phyloP scores from a whole-genome alignment of 2,329 filamentous ascomycete species.

The Colletotrichum tropicale region DNA sequence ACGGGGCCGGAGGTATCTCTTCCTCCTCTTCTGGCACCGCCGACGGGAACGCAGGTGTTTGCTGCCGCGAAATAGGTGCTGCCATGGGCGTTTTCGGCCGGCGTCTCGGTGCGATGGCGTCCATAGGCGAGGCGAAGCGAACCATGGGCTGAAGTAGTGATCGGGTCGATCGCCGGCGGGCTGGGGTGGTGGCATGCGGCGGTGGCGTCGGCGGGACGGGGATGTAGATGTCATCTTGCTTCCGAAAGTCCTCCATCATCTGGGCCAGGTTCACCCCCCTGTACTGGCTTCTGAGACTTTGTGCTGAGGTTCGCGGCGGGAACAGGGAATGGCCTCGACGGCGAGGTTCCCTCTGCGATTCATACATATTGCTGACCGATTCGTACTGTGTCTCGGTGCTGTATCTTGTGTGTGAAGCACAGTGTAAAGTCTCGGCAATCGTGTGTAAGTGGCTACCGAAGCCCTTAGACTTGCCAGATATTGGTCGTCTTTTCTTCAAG shows the following conservation, averaged over 20 bases:
- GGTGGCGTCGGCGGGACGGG: constrained; percentile 16
- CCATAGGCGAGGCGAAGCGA: constrained; percentile 2
- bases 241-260: constrained; percentile 14
- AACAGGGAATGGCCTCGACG: constrained; percentile 7
- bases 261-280: constrained; percentile 3
- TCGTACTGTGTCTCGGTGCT: not conserved
- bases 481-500: not conserved
- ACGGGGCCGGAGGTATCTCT: not conserved
- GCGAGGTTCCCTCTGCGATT: not conserved
- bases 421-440: not conserved
- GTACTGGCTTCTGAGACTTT: constrained; percentile 15
- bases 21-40: not conserved
- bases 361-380: not conserved
- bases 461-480: not conserved
- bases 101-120: not conserved
- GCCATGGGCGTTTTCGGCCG: constrained; percentile 2
- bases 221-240: constrained; percentile 14
- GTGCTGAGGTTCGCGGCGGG: constrained; percentile 1
- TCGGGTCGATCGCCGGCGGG: not conserved
- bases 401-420: not conserved
- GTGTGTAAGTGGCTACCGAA: not conserved
- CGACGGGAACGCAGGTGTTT: not conserved
- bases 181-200: not conserved
- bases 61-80: not conserved
- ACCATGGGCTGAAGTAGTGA: not conserved